A percentile compares a stretch with the other conserved stretches of the same genome.
These are phyloP conservation scores for Alliaria petiolata DNA, from an alignment of 345 rosid species.

Conservation along the genomic window DNA sequence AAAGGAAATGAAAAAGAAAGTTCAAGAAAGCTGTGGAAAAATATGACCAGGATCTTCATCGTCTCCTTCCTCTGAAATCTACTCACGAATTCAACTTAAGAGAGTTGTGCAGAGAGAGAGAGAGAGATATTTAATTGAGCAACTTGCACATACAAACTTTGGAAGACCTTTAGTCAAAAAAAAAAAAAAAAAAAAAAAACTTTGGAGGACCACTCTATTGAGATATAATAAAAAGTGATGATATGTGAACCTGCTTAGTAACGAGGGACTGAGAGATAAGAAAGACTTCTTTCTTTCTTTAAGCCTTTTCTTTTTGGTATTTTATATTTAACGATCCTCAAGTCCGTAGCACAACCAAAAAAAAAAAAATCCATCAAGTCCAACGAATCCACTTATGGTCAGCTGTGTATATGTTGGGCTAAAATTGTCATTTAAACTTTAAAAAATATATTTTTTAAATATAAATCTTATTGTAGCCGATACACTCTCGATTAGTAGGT, in stretches of 20 bases:
- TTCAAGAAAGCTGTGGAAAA: conserved; percentile 42
- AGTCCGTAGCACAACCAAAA: too few relatives aligned
- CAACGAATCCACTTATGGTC: too few relatives aligned
- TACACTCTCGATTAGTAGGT: too few relatives aligned
- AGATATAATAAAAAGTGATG: conserved; percentile 15
- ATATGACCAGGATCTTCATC: conserved; percentile 33
- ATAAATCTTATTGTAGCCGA: too few relatives aligned
- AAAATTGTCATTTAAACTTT: too few relatives aligned
- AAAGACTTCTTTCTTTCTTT: conserved; percentile 12
- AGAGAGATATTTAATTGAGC: conserved; percentile 13
- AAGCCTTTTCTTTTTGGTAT: not conserved
- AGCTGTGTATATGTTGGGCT: too few relatives aligned
- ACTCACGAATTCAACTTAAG: not conserved
- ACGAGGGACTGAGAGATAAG: conserved; percentile 25
- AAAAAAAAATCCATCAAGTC: too few relatives aligned
- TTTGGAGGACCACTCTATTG: conserved; percentile 32
- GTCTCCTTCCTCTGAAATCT: not conserved
- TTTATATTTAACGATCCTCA: too few relatives aligned
- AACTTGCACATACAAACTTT: conserved; percentile 2
- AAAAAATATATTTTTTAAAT: too few relatives aligned
- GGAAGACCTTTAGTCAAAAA: too few relatives aligned
- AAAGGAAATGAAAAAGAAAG: conserved; percentile 19
- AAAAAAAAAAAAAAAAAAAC: too few relatives aligned
- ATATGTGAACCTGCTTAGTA: conserved; percentile 31
- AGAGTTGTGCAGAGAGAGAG: conserved; percentile 7